Base-by-base conservation (phyloP, 1,284 basidiomycete species). In the Boletus smithii region DNA sequence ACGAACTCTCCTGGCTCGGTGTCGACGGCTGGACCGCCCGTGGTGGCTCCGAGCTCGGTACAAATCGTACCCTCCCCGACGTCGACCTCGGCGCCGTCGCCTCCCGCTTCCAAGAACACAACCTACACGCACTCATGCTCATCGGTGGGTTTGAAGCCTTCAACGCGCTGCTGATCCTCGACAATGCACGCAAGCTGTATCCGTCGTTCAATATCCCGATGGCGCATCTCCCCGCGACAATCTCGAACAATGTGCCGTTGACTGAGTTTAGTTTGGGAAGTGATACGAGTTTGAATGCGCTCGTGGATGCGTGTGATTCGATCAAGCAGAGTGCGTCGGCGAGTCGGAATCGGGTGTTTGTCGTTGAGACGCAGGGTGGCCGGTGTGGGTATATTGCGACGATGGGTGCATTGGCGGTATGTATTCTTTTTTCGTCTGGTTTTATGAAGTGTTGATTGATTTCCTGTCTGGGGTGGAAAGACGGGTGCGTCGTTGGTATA, bases 271-370 rank as follows among this genome's bases (percentile, higher is more conserved):
- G 91, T 65, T 73, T 99, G 45, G 95, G 95, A 13, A 90, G 86
- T 53, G 95, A 99, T 65, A 99, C 95, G 27, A 91, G 89, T 65
- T 74, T 99, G 75, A 98, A 98, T 64, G 93, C 94, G 2, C 77
- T 99, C n/a, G 93, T 98, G 31, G 88, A 93, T 52, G 95, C 97
- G 3, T 98, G 95, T 65, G 97, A 99, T 70, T 87, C 94, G 26
- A 97, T 99, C 72, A 97, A 95, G 73, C 97, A 99, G 76, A 94
- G 90, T 60, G 95, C 97, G 5, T 91, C 89, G 42, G 95, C 95
- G 6, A 95, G 91, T 60, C 73, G 95, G 55, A 95, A 98, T 68
- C 76, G 95, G 39, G 95, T 97, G 46, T 99, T 99, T 66, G 89
- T 99, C 2, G 92, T 99, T 22, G 95, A 99, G 73, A 97, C 95